phyloP scores from a whole-genome alignment of 1,284 basidiomycete species.

The Ceratobasidium theobromae region DNA sequence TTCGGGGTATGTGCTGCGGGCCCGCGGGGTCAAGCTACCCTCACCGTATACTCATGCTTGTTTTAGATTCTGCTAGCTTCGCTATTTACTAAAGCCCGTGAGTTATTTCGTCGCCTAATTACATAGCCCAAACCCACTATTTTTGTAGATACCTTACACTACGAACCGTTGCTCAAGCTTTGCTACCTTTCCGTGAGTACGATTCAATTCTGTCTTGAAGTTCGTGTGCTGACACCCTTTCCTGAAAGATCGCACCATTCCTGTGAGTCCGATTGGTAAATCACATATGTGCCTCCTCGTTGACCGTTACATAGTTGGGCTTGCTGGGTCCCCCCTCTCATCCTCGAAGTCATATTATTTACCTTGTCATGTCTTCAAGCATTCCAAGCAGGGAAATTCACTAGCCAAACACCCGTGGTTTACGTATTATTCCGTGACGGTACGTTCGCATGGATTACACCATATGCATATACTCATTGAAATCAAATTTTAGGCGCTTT shows the following conservation, averaged over 20 bases:
- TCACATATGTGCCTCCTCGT: background rate
- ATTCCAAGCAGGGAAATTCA: slow-evolving; percentile 1
- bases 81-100: background rate
- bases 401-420: slow-evolving; percentile 5
- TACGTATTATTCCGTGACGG: slow-evolving; percentile 32
- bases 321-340: slow-evolving; percentile 30
- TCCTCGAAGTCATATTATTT: slow-evolving; percentile 32
- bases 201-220: background rate
- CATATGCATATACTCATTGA: background rate
- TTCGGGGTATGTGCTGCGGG: background rate
- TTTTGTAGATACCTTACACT: slow-evolving; percentile 22
- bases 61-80: background rate
- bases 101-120: background rate
- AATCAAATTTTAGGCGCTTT: slow-evolving; percentile 20
- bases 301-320: slow-evolving; percentile 8
- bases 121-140: background rate
- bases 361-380: slow-evolving; percentile 21
- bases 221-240: background rate
- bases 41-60: background rate
- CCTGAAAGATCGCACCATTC: background rate
- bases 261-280: slow-evolving; percentile 12
- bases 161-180: slow-evolving; percentile 23
- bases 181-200: slow-evolving; percentile 25
- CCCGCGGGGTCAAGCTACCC: no score
- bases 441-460: background rate